Percentiles rank a stretch among this genome's conserved stretches.
These are phyloP conservation scores for Scutellaria galericulata DNA, from an alignment of 257 asterid genomes.

Conservation along the genomic window DNA sequence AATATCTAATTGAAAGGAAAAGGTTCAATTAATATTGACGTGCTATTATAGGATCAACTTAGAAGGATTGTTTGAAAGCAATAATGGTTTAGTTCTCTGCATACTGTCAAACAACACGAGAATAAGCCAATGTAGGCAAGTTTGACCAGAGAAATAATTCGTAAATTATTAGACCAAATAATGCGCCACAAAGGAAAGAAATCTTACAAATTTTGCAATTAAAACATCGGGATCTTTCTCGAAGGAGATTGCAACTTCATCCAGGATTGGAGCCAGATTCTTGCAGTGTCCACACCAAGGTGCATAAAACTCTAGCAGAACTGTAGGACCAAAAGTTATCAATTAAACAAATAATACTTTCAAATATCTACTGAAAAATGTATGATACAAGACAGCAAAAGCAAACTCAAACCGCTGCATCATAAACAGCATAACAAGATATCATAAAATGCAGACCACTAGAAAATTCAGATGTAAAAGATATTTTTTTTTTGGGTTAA, in stretches of 20 bases:
- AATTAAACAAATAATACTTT: too few species aligned
- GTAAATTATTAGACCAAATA: not conserved
- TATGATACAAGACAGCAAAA: not conserved
- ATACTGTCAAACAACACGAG: too few species aligned
- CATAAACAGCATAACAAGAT: conserved; percentile 12
- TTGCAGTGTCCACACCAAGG: conserved; percentile 97
- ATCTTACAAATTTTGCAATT: conserved; percentile 74
- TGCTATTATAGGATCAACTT: too few species aligned
- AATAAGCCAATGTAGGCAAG: too few species aligned
- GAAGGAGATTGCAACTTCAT: conserved; percentile 75
- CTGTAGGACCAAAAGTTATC: conserved; percentile 37
- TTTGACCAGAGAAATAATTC: not conserved
- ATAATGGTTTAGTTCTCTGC: too few species aligned
- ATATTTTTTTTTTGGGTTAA: not conserved
- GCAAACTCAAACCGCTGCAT: not conserved
- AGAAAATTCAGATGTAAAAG: not conserved
- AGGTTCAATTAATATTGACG: too few species aligned
- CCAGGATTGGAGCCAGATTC: conserved; percentile 79
- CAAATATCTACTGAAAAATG: not conserved
- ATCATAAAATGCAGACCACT: not conserved
- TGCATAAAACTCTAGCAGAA: conserved; percentile 78
- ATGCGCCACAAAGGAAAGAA: not conserved
- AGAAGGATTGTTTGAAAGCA: too few species aligned
- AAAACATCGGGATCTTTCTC: conserved; percentile 59
- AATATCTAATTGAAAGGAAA: too few species aligned